phyloP scores from a whole-genome alignment of 2,329 filamentous ascomycete species.

The Bisporella sp. region DNA sequence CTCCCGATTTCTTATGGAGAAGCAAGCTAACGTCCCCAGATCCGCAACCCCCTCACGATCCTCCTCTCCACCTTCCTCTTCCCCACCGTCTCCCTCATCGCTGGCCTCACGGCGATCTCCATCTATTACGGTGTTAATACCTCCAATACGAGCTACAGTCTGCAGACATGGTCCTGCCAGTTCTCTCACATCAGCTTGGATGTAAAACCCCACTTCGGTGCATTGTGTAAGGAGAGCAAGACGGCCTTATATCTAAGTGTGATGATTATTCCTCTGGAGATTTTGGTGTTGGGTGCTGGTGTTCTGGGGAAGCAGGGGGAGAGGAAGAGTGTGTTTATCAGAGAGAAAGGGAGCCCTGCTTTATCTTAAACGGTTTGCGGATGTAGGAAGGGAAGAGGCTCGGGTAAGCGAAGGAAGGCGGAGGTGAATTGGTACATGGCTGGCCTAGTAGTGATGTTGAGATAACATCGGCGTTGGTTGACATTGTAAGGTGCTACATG shows the following conservation, averaged over 20 bases:
- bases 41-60: slow-evolving; percentile 29
- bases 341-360: slow-evolving; percentile 24
- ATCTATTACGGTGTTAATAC: slow-evolving; percentile 52
- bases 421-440: neutral
- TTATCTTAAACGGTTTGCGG: slow-evolving; percentile 17
- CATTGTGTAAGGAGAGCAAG: slow-evolving; percentile 49
- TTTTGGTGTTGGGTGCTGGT: slow-evolving; percentile 39
- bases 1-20: neutral
- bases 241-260: slow-evolving; percentile 47
- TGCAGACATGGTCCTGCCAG: slow-evolving; percentile 57
- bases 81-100: slow-evolving; percentile 37
- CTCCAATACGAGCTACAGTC: slow-evolving; percentile 44
- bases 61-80: slow-evolving; percentile 18
- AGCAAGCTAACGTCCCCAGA: slow-evolving; percentile 25
- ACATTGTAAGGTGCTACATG: neutral
- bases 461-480: neutral
- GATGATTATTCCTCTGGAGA: slow-evolving; percentile 50
- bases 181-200: slow-evolving; percentile 49
- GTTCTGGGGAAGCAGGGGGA: slow-evolving; percentile 39
- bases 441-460: neutral
- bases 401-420: neutral
- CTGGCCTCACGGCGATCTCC: slow-evolving; percentile 44
- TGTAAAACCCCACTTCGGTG: slow-evolving; percentile 45
- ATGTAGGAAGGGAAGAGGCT: neutral
- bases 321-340: slow-evolving; percentile 29